Evolutionary conservation across 1,284 basidiomycete genomes (phyloP).

Genomic region (Rhizopogon hawkerae): DNA sequence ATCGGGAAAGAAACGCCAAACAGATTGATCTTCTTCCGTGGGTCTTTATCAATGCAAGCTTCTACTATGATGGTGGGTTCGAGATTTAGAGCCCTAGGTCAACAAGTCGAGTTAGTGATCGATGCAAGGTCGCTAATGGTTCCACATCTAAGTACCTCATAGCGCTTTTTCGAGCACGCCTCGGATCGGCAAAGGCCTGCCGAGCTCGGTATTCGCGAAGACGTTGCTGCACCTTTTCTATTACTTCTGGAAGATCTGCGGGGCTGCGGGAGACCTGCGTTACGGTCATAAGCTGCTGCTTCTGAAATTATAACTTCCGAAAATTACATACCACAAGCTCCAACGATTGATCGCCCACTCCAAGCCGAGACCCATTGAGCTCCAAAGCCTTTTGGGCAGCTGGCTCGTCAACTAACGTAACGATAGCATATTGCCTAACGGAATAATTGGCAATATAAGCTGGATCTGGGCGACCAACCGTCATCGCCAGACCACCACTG

Average conservation of each 20-base stretch:
- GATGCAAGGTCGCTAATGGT: neutral
- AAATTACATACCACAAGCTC: constrained; percentile 32
- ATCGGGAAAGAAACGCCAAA: constrained; percentile 16
- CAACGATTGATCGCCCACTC: constrained; percentile 21
- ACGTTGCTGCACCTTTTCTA: constrained; percentile 30
- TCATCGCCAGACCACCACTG: constrained; percentile 36
- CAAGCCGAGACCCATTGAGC: constrained; percentile 31
- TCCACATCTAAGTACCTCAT: constrained; percentile 13
- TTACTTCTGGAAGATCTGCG: constrained; percentile 45
- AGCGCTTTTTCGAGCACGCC: constrained; percentile 22
- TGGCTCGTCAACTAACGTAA: constrained; percentile 33
- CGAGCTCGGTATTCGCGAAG: constrained; percentile 19
- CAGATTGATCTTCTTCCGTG: constrained; percentile 5
- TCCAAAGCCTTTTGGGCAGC: constrained; percentile 35
- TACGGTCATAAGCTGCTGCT: neutral
- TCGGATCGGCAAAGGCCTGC: constrained; percentile 14
- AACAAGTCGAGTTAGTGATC: constrained; percentile 9
- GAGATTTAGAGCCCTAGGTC: constrained; percentile 18
- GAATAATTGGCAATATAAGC: constrained; percentile 20
- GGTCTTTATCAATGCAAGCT: constrained; percentile 3
- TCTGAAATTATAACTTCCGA: neutral
- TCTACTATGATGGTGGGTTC: constrained; percentile 25
- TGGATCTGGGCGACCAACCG: constrained; percentile 20
- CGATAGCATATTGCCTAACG: constrained; percentile 44
- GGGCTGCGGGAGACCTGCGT: constrained; percentile 36